phyloP scores from a whole-genome alignment of 2,329 filamentous ascomycete species.

The Colletotrichum nymphaeae region DNA sequence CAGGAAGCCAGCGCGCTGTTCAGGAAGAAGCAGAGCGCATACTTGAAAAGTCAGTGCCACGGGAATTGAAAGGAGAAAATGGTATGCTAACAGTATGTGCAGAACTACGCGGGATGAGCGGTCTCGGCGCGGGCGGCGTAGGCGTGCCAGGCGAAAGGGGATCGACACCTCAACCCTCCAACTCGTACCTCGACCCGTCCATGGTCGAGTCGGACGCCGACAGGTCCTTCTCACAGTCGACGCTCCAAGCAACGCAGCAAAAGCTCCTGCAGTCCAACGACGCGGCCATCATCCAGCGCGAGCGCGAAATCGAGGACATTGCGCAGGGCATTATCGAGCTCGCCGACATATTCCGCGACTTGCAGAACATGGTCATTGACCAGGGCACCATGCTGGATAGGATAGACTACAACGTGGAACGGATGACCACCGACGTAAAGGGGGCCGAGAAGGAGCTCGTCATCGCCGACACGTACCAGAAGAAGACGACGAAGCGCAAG shows the following conservation, averaged over 20 bases:
- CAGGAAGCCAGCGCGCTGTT: conserved; percentile 94
- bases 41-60: conserved; percentile 81
- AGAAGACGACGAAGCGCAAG: conserved; percentile 88
- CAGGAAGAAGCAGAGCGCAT: conserved; percentile 96
- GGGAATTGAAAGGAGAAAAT: no score
- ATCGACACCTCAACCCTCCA: conserved; percentile 59
- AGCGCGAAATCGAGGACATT: conserved; percentile 97
- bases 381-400: conserved; percentile 92
- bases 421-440: conserved; percentile 94
- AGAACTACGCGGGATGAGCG: conserved; percentile 82
- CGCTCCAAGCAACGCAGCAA: conserved; percentile 82
- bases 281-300: conserved; percentile 86
- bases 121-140: conserved; percentile 62
- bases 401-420: conserved; percentile 98
- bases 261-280: conserved; percentile 81
- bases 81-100: conserved; percentile 38
- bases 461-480: conserved; percentile 89
- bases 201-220: conserved; percentile 95
- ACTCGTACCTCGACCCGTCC: conserved; percentile 82
- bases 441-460: conserved; percentile 92
- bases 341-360: conserved; percentile 94
- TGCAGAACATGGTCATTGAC: conserved; percentile 95
- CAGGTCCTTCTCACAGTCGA: conserved; percentile 89
- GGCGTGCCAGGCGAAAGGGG: conserved; percentile 63
- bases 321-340: conserved; percentile 98